Conservation (phyloP, 2,329 filamentous ascomycete genomes). For the Diaporthe sp. region DNA sequence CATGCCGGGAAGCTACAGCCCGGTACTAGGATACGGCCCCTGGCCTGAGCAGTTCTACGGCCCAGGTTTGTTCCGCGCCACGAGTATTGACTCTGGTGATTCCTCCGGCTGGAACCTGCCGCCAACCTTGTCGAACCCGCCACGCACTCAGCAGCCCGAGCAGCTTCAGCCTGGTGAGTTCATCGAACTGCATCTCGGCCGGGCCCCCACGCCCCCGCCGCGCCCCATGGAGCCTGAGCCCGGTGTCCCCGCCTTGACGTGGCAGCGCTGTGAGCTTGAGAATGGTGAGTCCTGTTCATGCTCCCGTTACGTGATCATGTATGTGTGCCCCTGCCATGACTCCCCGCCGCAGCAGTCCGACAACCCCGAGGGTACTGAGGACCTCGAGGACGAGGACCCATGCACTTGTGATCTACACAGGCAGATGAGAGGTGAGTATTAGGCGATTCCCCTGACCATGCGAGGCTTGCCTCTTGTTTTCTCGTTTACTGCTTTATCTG, state of each 20-base stretch:
- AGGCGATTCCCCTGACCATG: no score
- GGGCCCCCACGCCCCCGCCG: no score
- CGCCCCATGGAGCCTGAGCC: not conserved
- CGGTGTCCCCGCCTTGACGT: no score
- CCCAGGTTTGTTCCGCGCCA: no score
- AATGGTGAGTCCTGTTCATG: no score
- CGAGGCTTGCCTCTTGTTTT: not conserved
- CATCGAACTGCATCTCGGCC: not conserved
- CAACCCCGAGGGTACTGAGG: not conserved
- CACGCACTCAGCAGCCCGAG: not conserved
- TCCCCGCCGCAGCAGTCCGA: not conserved
- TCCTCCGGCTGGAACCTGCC: no score
- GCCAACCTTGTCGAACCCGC: no score
- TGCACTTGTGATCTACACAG: not conserved
- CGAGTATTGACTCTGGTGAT: not conserved
- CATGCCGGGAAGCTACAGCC: not conserved
- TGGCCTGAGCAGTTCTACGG: not conserved
- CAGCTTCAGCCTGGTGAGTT: not conserved
- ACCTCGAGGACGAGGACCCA: not conserved
- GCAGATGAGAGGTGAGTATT: not conserved
- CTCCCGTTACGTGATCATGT: no score
- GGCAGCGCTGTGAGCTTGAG: no score
- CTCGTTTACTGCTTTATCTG: no score
- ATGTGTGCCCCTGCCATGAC: not conserved
- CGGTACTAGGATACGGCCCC: no score